These are phyloP conservation scores for Rhododendron molle DNA, from an alignment of 148 eudicot genomes.

Conservation along the genomic window DNA sequence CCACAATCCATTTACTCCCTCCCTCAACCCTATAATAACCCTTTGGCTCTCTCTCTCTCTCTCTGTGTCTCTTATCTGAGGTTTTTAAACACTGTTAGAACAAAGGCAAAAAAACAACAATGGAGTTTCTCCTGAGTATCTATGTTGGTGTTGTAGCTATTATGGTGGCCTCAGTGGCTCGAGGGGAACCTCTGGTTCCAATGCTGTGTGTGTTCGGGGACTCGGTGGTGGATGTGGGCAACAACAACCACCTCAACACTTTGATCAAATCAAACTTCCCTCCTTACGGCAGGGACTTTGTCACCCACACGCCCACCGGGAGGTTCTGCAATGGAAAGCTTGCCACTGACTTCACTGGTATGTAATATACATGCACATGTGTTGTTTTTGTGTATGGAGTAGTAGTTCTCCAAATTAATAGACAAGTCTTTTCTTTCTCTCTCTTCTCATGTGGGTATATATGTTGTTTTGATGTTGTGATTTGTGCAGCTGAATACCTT, in stretches of 20 bases:
- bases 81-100: background rate
- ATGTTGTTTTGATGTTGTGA: background rate
- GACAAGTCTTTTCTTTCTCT: background rate
- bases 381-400: background rate
- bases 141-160: slow-evolving; percentile 15
- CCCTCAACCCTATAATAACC: slow-evolving; percentile 5
- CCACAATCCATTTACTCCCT: slow-evolving; percentile 13
- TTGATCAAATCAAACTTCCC: slow-evolving; percentile 76
- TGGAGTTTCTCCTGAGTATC: slow-evolving; percentile 28
- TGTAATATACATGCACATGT: background rate
- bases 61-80: background rate
- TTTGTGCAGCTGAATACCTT: slow-evolving; percentile 64
- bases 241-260: slow-evolving; percentile 73
- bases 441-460: background rate
- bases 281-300: slow-evolving; percentile 89
- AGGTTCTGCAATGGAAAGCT: slow-evolving; percentile 88
- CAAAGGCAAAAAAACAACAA: slow-evolving; percentile 5
- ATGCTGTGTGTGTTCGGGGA: slow-evolving; percentile 78
- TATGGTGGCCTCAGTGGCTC: slow-evolving; percentile 16
- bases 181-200: slow-evolving; percentile 71
- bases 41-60: background rate
- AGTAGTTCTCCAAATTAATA: background rate
- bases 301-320: slow-evolving; percentile 69
- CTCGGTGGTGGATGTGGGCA: slow-evolving; percentile 77
- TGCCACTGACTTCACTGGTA: slow-evolving; percentile 85